These are phyloP conservation scores for Blastocystis sp. DNA, from an alignment of 352 stramenopile species.

Conservation along the genomic window DNA sequence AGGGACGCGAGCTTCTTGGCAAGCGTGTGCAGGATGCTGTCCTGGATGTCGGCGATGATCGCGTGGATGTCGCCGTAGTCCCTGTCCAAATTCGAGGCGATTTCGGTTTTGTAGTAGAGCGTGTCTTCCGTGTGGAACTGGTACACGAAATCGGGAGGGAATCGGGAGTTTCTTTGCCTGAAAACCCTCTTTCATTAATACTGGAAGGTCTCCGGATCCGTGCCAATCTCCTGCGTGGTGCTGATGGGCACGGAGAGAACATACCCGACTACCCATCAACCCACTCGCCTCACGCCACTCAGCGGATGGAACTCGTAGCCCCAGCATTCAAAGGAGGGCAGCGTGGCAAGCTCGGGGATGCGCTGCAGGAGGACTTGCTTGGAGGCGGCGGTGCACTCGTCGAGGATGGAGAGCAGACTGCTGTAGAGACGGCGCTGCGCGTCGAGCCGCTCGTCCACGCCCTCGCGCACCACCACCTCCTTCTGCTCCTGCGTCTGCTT, in stretches of 20 bases:
- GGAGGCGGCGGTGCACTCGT: conserved; percentile 24
- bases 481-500: conserved; percentile 23
- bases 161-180: neutral
- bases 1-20: neutral
- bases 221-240: neutral
- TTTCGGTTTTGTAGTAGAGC: conserved; percentile 56
- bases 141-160: conserved; percentile 45
- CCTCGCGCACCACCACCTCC: conserved; percentile 34
- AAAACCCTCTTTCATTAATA: neutral
- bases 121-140: conserved; percentile 64
- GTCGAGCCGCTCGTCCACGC: conserved; percentile 31
- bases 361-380: conserved; percentile 22
- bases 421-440: conserved; percentile 7
- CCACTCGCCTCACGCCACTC: neutral
- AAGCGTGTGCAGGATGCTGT: conserved; percentile 8
- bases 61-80: conserved; percentile 58
- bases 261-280: conserved; percentile 32
- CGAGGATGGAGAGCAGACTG: conserved; percentile 19
- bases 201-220: neutral
- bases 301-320: conserved; percentile 40
- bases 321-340: neutral
- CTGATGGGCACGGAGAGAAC: neutral
- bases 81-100: conserved; percentile 9
- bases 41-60: conserved; percentile 29
- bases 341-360: conserved; percentile 1